Evolutionary conservation across 108 stramenopile genomes (phyloP).

Genomic region (Stephanodiscus minutulus): DNA sequence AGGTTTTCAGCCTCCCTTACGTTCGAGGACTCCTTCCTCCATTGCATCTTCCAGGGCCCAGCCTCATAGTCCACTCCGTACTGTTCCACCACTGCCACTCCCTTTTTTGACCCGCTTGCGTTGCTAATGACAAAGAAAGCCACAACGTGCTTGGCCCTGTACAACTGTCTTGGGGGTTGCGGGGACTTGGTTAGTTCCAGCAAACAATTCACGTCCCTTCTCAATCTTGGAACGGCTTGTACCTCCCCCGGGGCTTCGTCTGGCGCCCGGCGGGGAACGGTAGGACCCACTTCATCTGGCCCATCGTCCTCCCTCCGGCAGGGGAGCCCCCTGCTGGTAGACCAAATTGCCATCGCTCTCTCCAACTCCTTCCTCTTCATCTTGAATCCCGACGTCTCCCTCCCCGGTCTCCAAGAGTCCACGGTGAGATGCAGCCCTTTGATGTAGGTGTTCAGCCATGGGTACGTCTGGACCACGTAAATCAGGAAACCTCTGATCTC

Average conservation of each 20-base stretch:
- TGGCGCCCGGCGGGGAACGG: not conserved
- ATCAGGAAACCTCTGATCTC: not conserved
- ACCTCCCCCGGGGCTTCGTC: slow-evolving; percentile 19
- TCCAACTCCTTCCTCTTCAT: too few species aligned
- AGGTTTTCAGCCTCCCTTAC: not conserved
- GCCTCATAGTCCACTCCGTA: slow-evolving; percentile 5
- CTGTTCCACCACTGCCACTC: slow-evolving; percentile 9
- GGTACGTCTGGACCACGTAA: not conserved
- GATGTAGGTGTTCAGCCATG: not conserved
- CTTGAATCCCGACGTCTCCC: slow-evolving; percentile 49
- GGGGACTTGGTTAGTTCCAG: not conserved
- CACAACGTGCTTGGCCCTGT: not conserved
- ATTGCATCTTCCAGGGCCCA: slow-evolving; percentile 14
- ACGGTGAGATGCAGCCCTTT: slow-evolving; percentile 30
- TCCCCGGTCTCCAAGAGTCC: slow-evolving; percentile 33
- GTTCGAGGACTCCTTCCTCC: not conserved
- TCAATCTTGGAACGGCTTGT: slow-evolving; percentile 24
- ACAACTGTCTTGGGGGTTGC: not conserved
- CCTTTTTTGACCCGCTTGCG: slow-evolving; percentile 39
- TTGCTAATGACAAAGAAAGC: slow-evolving; percentile 33
- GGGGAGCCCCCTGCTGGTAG: not conserved
- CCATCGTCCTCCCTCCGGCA: slow-evolving; percentile 23
- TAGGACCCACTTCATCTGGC: not conserved
- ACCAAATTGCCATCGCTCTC: not conserved
- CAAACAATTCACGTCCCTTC: slow-evolving; percentile 24